Percentiles rank a stretch among this genome's conserved stretches.
Conservation (phyloP, 805 yeast species). For the Pichia occidentalis region DNA sequence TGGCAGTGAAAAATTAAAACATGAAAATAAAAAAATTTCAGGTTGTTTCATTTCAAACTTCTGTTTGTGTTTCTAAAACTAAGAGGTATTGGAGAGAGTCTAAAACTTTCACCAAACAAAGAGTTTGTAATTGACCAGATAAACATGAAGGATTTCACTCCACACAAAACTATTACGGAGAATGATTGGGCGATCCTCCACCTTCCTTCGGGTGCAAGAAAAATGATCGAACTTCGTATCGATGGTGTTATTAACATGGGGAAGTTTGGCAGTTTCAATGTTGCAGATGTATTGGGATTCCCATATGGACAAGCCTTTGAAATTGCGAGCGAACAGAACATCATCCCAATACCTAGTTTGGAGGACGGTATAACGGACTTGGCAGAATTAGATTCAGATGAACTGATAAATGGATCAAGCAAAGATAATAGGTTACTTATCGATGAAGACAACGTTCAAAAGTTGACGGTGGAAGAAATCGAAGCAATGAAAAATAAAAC, state of each 20-base stretch:
- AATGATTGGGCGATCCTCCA: constrained; percentile 57
- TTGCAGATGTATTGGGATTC: constrained; percentile 68
- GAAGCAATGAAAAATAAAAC: constrained; percentile 73
- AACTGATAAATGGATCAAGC: constrained; percentile 21
- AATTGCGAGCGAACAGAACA: constrained; percentile 50
- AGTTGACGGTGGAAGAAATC: constrained; percentile 70
- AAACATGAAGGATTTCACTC: constrained; percentile 14
- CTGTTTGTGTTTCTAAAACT: no score
- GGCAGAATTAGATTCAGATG: constrained; percentile 25
- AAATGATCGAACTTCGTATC: constrained; percentile 60
- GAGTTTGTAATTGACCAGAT: background rate
- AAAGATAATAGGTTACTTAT: constrained; percentile 52
- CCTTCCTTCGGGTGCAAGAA: constrained; percentile 75
- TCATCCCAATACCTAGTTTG: constrained; percentile 39
- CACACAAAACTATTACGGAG: constrained; percentile 33
- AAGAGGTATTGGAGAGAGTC: no score
- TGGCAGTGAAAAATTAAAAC: no score
- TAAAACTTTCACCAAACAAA: constrained; percentile 9
- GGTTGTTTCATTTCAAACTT: no score
- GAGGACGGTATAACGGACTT: constrained; percentile 14
- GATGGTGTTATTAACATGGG: constrained; percentile 69
- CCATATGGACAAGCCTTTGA: constrained; percentile 90
- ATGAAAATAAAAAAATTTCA: no score
- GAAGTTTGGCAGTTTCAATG: constrained; percentile 82
- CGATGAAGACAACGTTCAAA: constrained; percentile 69